phyloP scores from a whole-genome alignment of 2,329 filamentous ascomycete genomes.

The Dendryphion nanum region DNA sequence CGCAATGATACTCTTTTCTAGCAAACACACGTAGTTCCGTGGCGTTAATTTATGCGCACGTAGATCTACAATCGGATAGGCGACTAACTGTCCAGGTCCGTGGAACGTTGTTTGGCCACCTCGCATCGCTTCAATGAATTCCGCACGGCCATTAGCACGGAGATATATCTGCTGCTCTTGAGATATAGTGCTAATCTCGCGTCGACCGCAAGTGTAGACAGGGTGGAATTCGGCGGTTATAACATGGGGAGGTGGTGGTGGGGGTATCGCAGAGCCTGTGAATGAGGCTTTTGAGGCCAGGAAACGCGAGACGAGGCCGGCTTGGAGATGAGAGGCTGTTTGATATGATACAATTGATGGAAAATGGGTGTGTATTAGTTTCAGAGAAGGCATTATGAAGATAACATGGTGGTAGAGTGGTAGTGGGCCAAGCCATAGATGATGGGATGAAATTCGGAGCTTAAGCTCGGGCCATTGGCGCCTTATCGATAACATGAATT shows the following conservation, averaged over 20 bases:
- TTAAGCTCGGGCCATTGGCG: too few relatives aligned
- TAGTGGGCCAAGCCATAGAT: too few relatives aligned
- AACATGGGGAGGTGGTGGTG: conserved; percentile 61
- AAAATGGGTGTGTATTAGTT: conserved; percentile 60
- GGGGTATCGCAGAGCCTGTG: too few relatives aligned
- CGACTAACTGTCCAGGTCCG: conserved; percentile 85
- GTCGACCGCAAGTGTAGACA: conserved; percentile 86
- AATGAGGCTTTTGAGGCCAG: conserved; percentile 66
- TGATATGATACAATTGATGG: conserved; percentile 54
- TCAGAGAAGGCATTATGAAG: too few relatives aligned
- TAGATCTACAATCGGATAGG: conserved; percentile 90
- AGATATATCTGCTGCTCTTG: conserved; percentile 44
- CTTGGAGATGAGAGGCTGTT: conserved; percentile 57
- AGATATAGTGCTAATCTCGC: conserved; percentile 60
- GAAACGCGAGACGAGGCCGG: conserved; percentile 54
- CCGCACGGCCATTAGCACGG: conserved; percentile 47
- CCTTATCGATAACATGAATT: too few relatives aligned
- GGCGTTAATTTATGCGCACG: conserved; percentile 66
- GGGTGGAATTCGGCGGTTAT: conserved; percentile 80
- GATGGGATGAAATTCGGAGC: too few relatives aligned
- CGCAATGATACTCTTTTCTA: conserved; percentile 74
- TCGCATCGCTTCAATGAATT: conserved; percentile 70
- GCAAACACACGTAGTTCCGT: conserved; percentile 70
- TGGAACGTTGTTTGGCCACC: conserved; percentile 95
- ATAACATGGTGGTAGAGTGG: too few relatives aligned